These are phyloP conservation scores for Pythium rishiriense DNA, from an alignment of 352 stramenopile species.

Conservation along the genomic window DNA sequence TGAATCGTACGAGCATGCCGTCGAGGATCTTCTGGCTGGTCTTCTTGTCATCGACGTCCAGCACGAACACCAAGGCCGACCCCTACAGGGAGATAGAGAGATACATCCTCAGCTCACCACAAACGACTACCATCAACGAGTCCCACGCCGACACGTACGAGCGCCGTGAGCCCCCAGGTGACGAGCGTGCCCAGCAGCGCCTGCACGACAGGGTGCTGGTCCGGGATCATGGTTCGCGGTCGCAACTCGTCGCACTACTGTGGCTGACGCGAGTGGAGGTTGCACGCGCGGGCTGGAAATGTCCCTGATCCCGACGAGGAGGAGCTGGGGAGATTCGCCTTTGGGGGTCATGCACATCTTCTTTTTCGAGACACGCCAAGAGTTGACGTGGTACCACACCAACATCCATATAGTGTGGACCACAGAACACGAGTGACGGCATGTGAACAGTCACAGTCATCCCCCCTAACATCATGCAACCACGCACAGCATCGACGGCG, in stretches of 20 bases:
- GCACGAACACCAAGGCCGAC: conserved; percentile 77
- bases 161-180: conserved; percentile 82
- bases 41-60: conserved; percentile 76
- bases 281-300: too few species aligned
- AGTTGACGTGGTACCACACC: conserved; percentile 4
- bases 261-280: too few species aligned
- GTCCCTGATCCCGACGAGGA: background rate
- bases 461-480: background rate
- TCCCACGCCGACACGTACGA: conserved; percentile 41
- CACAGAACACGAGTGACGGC: background rate
- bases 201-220: conserved; percentile 72
- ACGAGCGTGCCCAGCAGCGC: conserved; percentile 81
- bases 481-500: background rate
- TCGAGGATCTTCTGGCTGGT: conserved; percentile 84
- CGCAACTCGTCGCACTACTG: too few species aligned
- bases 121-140: too few species aligned
- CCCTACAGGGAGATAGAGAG: too few species aligned
- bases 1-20: conserved; percentile 56
- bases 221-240: conserved; percentile 79
- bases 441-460: background rate
- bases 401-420: conserved; percentile 3
- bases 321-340: too few species aligned
- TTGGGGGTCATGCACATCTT: too few species aligned
- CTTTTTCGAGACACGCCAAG: background rate
- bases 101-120: too few species aligned